Conservation (phyloP, 495 filamentous ascomycete species). For the Penicillium ochrochloron region DNA sequence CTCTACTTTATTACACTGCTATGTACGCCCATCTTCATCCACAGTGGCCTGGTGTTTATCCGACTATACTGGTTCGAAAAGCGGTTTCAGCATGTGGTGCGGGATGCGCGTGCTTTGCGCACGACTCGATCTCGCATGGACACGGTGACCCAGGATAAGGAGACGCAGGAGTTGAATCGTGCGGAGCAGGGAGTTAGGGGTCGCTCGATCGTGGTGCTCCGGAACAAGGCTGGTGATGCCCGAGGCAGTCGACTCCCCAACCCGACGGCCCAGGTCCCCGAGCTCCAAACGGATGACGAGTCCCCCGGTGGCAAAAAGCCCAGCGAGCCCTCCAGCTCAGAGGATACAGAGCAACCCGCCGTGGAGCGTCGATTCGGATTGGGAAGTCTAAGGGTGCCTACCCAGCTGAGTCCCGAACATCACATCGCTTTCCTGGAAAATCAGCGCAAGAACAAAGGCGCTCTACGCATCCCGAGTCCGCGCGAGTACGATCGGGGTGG, state of each 20-base stretch:
- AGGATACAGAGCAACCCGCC: slow-evolving; percentile 23
- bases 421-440: slow-evolving; percentile 87
- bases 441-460: slow-evolving; percentile 75
- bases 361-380: slow-evolving; percentile 29
- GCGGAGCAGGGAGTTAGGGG: slow-evolving; percentile 72
- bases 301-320: slow-evolving; percentile 28
- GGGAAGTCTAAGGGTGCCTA: slow-evolving; percentile 51
- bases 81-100: slow-evolving; percentile 79
- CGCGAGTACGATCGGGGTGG: slow-evolving; percentile 83
- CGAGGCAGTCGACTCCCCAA: slow-evolving; percentile 31
- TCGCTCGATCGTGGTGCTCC: slow-evolving; percentile 75
- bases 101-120: slow-evolving; percentile 58
- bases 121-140: slow-evolving; percentile 61
- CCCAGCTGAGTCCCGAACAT: slow-evolving; percentile 65
- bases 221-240: slow-evolving; percentile 46
- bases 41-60: slow-evolving; percentile 84
- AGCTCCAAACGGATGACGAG: slow-evolving; percentile 29
- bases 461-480: slow-evolving; percentile 84
- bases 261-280: slow-evolving; percentile 23
- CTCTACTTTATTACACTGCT: slow-evolving; percentile 73
- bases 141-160: slow-evolving; percentile 56
- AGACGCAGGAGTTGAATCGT: slow-evolving; percentile 47
- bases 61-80: slow-evolving; percentile 98
- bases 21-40: slow-evolving; percentile 89
- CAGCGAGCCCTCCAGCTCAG: slow-evolving; percentile 24